These are phyloP conservation scores for Candida pseudoviswanathii DNA, from an alignment of 1,139 yeast genomes.

Conservation along the genomic window DNA sequence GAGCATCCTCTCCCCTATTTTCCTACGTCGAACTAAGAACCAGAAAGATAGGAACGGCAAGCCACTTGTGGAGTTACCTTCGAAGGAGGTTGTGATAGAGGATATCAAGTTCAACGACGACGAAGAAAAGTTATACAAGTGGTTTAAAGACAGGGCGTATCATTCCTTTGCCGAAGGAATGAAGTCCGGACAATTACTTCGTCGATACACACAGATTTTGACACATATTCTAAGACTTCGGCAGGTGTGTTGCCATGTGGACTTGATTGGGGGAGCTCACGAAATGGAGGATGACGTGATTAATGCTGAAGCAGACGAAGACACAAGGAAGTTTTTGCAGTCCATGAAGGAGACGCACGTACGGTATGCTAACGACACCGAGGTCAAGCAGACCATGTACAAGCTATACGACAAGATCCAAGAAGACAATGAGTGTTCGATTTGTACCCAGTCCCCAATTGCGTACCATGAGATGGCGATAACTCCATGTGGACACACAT, in stretches of 20 bases:
- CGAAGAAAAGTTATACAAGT: conserved; percentile 68
- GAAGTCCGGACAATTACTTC: conserved; percentile 68
- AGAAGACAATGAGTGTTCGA: conserved; percentile 73
- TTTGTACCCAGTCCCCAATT: conserved; percentile 73
- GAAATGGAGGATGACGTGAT: conserved; percentile 40
- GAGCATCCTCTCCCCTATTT: conserved; percentile 80
- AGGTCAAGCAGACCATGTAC: conserved; percentile 31
- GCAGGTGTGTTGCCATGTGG: conserved; percentile 87
- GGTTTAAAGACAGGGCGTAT: conserved; percentile 71
- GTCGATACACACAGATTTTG: conserved; percentile 75
- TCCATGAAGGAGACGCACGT: conserved; percentile 23
- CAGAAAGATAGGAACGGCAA: conserved; percentile 77
- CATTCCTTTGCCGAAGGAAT: conserved; percentile 65
- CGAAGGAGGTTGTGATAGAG: conserved; percentile 71
- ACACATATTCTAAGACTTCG: conserved; percentile 82
- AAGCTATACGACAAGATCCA: conserved; percentile 26
- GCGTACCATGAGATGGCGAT: conserved; percentile 56
- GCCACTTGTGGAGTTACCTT: conserved; percentile 76
- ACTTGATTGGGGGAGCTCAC: conserved; percentile 51
- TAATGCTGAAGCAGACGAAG: conserved; percentile 20
- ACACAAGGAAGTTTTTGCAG: conserved; percentile 17
- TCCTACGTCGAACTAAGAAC: conserved; percentile 77
- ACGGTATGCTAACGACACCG: conserved; percentile 38
- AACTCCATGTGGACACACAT: conserved; percentile 81
- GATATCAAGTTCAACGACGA: conserved; percentile 64